These are phyloP conservation scores for Drechslera avenae DNA, from an alignment of 2,329 filamentous ascomycete species.

Conservation along the genomic window DNA sequence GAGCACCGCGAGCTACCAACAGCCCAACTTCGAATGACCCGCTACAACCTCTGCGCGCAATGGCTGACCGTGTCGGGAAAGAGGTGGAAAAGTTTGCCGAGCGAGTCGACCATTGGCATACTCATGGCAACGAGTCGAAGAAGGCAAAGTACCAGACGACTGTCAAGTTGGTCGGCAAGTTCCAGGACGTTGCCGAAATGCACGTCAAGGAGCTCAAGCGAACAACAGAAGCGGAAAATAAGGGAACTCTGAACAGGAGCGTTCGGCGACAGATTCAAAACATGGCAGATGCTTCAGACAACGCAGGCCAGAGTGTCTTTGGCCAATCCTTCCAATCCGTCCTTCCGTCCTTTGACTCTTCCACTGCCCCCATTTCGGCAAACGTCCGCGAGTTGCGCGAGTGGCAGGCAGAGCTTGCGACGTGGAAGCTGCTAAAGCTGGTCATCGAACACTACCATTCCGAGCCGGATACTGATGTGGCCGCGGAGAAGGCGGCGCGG, in stretches of 20 bases:
- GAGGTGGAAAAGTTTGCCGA: slow-evolving; percentile 89
- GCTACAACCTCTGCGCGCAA: slow-evolving; percentile 65
- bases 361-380: slow-evolving; percentile 32
- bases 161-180: slow-evolving; percentile 47
- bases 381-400: slow-evolving; percentile 61
- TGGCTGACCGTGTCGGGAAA: slow-evolving; percentile 71
- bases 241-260: slow-evolving; percentile 38
- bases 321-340: slow-evolving; percentile 27
- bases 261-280: slow-evolving; percentile 41
- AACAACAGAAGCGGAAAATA: slow-evolving; percentile 49
- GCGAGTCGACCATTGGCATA: slow-evolving; percentile 73
- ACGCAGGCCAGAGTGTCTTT: slow-evolving; percentile 17
- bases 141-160: slow-evolving; percentile 61
- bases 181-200: slow-evolving; percentile 58
- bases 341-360: slow-evolving; percentile 22
- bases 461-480: slow-evolving; percentile 39
- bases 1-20: slow-evolving; percentile 22
- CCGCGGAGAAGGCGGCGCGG: slow-evolving; percentile 39
- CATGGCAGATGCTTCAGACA: slow-evolving; percentile 30
- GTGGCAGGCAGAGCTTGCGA: slow-evolving; percentile 83
- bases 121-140: slow-evolving; percentile 32
- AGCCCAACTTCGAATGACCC: slow-evolving; percentile 46
- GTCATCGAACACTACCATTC: slow-evolving; percentile 72
- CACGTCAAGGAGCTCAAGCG: slow-evolving; percentile 54
- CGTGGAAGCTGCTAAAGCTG: slow-evolving; percentile 83